Evolutionary conservation across 2,329 filamentous ascomycete species (phyloP).

Genomic region (Cadophora luteo-olivacea): DNA sequence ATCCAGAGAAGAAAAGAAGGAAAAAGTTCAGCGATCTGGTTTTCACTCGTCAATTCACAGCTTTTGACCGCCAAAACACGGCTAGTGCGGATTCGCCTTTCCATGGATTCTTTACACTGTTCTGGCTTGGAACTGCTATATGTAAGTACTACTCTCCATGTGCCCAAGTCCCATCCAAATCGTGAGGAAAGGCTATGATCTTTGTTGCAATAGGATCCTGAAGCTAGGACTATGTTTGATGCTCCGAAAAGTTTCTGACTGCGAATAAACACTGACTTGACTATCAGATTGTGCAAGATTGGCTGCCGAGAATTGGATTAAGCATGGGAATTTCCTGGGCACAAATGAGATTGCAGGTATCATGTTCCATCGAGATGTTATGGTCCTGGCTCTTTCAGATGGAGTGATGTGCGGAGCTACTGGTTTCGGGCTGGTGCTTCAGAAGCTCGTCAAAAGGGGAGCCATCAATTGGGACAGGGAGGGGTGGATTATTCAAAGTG

Average conservation of each 20-base stretch:
- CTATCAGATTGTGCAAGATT: constrained; percentile 47
- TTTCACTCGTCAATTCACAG: constrained; percentile 75
- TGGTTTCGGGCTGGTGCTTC: constrained; percentile 69
- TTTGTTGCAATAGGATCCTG: background rate
- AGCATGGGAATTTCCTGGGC: constrained; percentile 72
- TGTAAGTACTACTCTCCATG: constrained; percentile 60
- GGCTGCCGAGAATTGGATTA: constrained; percentile 70
- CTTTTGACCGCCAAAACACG: constrained; percentile 76
- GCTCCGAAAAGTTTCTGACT: background rate
- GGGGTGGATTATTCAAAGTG: constrained; percentile 78
- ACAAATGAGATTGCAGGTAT: constrained; percentile 73
- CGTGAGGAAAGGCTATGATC: background rate
- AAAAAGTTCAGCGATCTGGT: constrained; percentile 60
- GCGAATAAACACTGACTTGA: background rate
- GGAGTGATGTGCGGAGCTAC: constrained; percentile 72
- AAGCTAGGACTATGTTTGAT: background rate
- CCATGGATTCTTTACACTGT: constrained; percentile 80
- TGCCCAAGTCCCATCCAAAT: background rate
- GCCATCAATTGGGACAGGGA: constrained; percentile 69
- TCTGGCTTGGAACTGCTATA: constrained; percentile 74
- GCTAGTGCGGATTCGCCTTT: constrained; percentile 71
- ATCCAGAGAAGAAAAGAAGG: constrained; percentile 37
- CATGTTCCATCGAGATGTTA: constrained; percentile 66
- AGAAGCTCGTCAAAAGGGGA: constrained; percentile 63
- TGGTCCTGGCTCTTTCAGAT: constrained; percentile 67